Evolutionary conservation across 305 asterid species (phyloP), one percentile per base, ranked within the genome.

Genomic region (Lippia alba): DNA sequence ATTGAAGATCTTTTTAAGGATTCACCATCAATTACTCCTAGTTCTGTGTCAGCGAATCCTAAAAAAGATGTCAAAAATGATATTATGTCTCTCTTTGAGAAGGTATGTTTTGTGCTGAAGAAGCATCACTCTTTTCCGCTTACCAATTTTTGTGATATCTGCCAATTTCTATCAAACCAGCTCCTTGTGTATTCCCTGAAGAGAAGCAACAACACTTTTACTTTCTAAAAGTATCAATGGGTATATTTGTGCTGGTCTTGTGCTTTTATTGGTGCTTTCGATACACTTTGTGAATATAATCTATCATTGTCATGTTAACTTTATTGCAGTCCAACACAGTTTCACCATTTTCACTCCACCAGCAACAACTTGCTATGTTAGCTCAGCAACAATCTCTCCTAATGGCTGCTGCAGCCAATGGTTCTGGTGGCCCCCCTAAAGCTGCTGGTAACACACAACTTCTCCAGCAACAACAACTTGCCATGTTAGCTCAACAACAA

Each of bases 401-500:
- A 79, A 80, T 91, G 93, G 96, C 97, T 55, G 96, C 99, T 59
- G 96, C 96, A 63, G 92, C 96, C 60, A 80, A 76, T 83, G 87
- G 88, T 61, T 74, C 88, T 75, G 87, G 89, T 45, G 91, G 86
- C 58, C 70, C 76, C 69, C 77, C 79, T 54, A 87, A 84, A 73
- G 78, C 54, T 67, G 83, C 84, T 60, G 85, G 81, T 48, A 84
- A 82, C 79, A 56, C 82, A 55, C 91, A 84, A 67, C 80, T 72
- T 59, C 89, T 76, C 65, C 61, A 90, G 85, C 48, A 87, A 90
- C 14, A 54, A 80, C 81, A 81, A 74, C 74, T 65, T 84, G 56
- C 75, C 18, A 84, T 92, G 96, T 82, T 94, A 78, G 97, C 98
- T 53, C 99, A 94, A 72, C 99, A 94, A 71, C 96, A 94, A 78